A percentile compares a stretch with the other conserved stretches of the same genome.
Conservation (phyloP, 108 stramenopile species). For the Seminavis robusta region DNA sequence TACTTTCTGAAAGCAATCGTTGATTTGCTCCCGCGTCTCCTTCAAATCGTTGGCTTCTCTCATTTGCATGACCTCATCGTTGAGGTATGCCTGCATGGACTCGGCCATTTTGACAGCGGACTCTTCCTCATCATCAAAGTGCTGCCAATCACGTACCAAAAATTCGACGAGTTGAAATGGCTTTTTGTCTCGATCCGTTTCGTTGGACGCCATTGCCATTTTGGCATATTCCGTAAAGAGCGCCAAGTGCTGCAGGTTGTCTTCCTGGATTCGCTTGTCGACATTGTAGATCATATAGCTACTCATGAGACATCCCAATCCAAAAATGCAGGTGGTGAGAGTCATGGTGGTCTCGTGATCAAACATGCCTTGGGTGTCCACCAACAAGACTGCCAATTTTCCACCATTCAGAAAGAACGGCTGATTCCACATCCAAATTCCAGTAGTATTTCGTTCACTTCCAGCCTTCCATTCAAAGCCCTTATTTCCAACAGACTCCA, state of each 20-base stretch:
- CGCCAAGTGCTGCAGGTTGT: constrained; percentile 97
- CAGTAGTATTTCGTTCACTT: constrained; percentile 92
- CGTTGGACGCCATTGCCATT: constrained; percentile 77
- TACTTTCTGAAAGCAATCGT: constrained; percentile 87
- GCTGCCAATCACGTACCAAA: constrained; percentile 98
- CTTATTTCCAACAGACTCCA: constrained; percentile 57
- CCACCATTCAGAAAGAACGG: constrained; percentile 79
- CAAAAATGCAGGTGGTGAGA: constrained; percentile 96
- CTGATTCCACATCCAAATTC: constrained; percentile 99
- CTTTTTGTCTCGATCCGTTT: constrained; percentile 37
- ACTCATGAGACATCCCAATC: constrained; percentile 88
- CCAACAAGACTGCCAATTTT: constrained; percentile 85
- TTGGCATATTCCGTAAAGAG: constrained; percentile 97
- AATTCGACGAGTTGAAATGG: constrained; percentile 97
- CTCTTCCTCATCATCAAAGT: constrained; percentile 86
- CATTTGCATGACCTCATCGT: constrained; percentile 66
- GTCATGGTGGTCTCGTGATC: constrained; percentile 97
- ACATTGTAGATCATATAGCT: constrained; percentile 98
- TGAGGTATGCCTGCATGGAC: constrained; percentile 86
- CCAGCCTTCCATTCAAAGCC: constrained; percentile 96
- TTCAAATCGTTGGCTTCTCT: constrained; percentile 88
- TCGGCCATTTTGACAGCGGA: constrained; percentile 82
- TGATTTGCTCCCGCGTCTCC: constrained; percentile 93
- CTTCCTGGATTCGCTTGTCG: constrained; percentile 96
- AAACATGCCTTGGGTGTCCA: constrained; percentile 99